Conservation (phyloP, 225 moss, liverwort and hornwort genomes). For the Asterella californica region DNA sequence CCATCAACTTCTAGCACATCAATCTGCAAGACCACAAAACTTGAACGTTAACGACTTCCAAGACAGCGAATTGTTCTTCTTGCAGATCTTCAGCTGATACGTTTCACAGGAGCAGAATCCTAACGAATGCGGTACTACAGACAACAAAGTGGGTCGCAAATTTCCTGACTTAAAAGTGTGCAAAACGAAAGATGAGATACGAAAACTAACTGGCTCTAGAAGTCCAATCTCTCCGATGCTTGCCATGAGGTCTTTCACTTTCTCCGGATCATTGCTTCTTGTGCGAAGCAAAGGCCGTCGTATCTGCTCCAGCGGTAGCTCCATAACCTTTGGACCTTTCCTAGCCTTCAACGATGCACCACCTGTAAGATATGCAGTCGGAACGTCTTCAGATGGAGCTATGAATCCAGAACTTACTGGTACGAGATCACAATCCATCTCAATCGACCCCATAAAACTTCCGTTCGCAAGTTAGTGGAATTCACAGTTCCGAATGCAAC, state of each 20-base stretch:
- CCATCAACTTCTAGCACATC: conserved; percentile 94
- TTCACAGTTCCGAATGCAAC: neutral
- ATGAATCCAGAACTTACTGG: neutral
- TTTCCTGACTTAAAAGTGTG: neutral
- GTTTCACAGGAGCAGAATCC: no score
- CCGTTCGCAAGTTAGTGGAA: neutral
- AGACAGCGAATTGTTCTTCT: neutral
- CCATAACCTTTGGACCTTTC: conserved; percentile 66
- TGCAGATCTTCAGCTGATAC: neutral
- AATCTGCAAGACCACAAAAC: conserved; percentile 46
- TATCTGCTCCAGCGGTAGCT: conserved; percentile 78
- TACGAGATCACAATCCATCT: neutral
- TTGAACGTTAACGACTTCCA: neutral
- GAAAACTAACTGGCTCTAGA: conserved; percentile 72
- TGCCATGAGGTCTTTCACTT: conserved; percentile 87
- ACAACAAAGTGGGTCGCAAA: neutral
- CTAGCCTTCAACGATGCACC: conserved; percentile 22
- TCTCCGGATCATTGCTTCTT: conserved; percentile 77
- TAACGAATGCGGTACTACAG: neutral
- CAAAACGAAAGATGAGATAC: neutral
- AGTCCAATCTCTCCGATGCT: conserved; percentile 93
- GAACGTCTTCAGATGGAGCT: neutral
- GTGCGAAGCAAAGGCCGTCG: conserved; percentile 84
- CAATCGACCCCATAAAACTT: neutral
- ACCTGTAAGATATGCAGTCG: conserved; percentile 10